phyloP scores from a whole-genome alignment of 805 yeast species.

The Lipomyces spencermartinsiae region DNA sequence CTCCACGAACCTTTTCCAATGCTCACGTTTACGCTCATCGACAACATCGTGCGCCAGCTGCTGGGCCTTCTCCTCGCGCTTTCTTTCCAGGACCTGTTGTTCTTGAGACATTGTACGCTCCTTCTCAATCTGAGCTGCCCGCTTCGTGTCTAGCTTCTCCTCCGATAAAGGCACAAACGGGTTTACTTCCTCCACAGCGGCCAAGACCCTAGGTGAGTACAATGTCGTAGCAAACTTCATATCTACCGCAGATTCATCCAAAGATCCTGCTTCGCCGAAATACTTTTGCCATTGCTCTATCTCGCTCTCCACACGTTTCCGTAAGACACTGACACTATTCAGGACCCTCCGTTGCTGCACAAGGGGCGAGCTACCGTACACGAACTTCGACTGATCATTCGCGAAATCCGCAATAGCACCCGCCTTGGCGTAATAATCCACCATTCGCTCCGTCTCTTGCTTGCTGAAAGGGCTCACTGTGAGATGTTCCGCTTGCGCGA shows the following conservation, averaged over 20 bases:
- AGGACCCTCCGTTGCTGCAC: slow-evolving; percentile 1
- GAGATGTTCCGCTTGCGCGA: slow-evolving; percentile 5
- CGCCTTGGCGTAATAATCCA: slow-evolving; percentile 25
- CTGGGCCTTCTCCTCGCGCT: not conserved
- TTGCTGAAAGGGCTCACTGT: slow-evolving; percentile 19
- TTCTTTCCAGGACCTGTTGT: not conserved
- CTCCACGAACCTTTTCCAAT: slow-evolving; percentile 31
- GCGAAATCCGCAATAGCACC: slow-evolving; percentile 18
- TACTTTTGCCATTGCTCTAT: not conserved
- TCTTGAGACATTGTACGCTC: not conserved
- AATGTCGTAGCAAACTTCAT: not conserved
- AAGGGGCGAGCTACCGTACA: slow-evolving; percentile 4
- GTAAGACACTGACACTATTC: not conserved
- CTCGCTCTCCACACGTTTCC: not conserved
- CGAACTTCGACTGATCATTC: slow-evolving; percentile 9
- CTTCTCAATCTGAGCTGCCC: not conserved
- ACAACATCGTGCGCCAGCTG: not conserved
- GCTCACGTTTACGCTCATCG: slow-evolving; percentile 22
- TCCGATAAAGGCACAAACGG: not conserved
- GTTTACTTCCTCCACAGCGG: not conserved
- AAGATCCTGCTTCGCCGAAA: slow-evolving; percentile 1
- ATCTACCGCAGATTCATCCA: not conserved
- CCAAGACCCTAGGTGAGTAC: not conserved
- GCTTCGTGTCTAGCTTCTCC: not conserved
- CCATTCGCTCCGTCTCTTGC: slow-evolving; percentile 26